Percentiles rank a stretch among this genome's conserved stretches.
phyloP scores from a whole-genome alignment of 2,329 filamentous ascomycete genomes.

The Monosporascus sp. region DNA sequence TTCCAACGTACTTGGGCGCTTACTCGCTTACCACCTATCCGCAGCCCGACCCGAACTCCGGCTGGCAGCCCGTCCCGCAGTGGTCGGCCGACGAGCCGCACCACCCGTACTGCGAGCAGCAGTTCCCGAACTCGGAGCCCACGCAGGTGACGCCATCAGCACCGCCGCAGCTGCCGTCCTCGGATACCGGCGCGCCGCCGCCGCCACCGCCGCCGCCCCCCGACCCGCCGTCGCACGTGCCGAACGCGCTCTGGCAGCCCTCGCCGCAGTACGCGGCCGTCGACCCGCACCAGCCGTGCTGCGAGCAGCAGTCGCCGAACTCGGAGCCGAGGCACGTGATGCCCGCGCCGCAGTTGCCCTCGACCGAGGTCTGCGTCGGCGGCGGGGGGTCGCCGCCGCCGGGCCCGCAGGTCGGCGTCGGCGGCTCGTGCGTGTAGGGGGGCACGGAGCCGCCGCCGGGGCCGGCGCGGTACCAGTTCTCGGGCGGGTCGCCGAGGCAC shows the following conservation, averaged over 20 bases:
- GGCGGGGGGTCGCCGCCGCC: constrained; percentile 7
- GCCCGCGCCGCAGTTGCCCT: constrained; percentile 22
- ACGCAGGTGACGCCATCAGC: constrained; percentile 20
- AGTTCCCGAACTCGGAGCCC: constrained; percentile 25
- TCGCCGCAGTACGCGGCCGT: constrained; percentile 34
- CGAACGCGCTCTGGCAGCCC: constrained; percentile 32
- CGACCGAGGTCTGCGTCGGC: constrained; percentile 14
- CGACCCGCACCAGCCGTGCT: constrained; percentile 33
- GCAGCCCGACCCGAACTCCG: constrained; percentile 26
- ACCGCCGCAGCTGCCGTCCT: constrained; percentile 21
- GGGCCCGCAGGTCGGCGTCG: constrained; percentile 23
- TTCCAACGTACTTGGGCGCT: too few relatives aligned
- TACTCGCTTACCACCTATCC: background rate
- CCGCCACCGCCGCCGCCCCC: constrained; percentile 16
- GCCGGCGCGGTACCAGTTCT: constrained; percentile 48
- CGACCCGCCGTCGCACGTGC: constrained; percentile 18
- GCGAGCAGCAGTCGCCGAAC: constrained; percentile 27
- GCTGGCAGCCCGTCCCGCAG: constrained; percentile 35
- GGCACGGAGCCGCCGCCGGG: constrained; percentile 21
- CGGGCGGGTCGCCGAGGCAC: constrained; percentile 46
- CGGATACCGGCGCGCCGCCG: constrained; percentile 15
- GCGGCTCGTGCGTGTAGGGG: constrained; percentile 18
- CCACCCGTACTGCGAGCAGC: constrained; percentile 28
- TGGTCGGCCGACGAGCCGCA: constrained; percentile 36
- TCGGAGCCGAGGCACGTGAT: constrained; percentile 24